Evolutionary conservation across 257 asterid species (phyloP).

Genomic region (Solanum bulbocastanum): DNA sequence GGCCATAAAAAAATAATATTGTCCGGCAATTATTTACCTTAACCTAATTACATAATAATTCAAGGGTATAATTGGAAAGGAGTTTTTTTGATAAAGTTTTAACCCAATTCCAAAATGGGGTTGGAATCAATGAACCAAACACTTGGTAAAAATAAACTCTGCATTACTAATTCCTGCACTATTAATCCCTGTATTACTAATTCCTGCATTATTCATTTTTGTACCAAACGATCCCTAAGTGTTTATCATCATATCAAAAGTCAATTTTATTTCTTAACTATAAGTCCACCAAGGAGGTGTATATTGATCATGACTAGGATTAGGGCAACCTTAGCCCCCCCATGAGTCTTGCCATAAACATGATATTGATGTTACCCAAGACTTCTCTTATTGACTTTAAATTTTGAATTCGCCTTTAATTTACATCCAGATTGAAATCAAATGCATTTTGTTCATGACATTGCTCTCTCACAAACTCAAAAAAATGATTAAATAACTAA

Average conservation of each 20-base stretch:
- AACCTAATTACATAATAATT: too few relatives aligned
- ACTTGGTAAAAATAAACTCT: too few relatives aligned
- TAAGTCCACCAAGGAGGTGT: background rate
- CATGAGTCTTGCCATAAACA: background rate
- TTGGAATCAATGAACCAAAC: too few relatives aligned
- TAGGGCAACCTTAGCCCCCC: background rate
- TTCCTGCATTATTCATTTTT: too few relatives aligned
- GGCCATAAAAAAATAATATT: too few relatives aligned
- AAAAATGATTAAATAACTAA: background rate
- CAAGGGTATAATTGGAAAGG: too few relatives aligned
- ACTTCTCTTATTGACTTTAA: background rate
- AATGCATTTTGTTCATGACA: background rate
- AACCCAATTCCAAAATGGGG: too few relatives aligned
- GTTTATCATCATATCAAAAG: background rate
- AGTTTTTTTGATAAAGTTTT: too few relatives aligned
- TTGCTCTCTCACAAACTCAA: background rate
- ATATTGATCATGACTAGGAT: background rate
- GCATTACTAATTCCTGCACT: too few relatives aligned
- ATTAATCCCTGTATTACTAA: too few relatives aligned
- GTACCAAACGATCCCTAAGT: background rate
- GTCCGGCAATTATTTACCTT: too few relatives aligned
- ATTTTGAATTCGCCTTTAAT: background rate
- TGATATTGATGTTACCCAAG: background rate
- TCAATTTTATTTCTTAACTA: background rate
- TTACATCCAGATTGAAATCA: background rate